phyloP scores from a whole-genome alignment of 176 grass and related monocot genomes.

The Metroxylon sagu region DNA sequence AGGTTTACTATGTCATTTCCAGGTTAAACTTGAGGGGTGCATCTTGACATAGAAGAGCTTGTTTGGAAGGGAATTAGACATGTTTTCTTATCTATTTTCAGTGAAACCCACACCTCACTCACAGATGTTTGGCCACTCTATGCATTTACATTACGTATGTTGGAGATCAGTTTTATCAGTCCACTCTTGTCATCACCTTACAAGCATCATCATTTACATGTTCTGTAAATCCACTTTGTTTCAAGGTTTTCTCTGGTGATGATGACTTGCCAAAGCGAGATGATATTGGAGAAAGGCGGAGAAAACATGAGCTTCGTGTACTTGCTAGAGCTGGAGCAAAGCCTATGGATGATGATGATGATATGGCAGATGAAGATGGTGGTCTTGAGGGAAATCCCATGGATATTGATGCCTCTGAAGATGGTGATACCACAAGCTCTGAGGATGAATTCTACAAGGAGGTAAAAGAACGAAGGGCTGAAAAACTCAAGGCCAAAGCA shows the following conservation, averaged over 20 bases:
- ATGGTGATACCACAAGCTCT: constrained; percentile 30
- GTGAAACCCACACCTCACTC: no score
- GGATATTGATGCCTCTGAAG: constrained; percentile 16
- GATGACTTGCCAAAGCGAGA: constrained; percentile 95
- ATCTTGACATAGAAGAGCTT: no score
- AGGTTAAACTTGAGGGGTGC: no score
- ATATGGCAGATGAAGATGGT: constrained; percentile 26
- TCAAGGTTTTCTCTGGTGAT: constrained; percentile 73
- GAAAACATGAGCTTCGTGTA: constrained; percentile 73
- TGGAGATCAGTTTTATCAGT: no score
- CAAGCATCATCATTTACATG: not conserved
- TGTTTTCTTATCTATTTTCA: no score
- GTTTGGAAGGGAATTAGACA: no score
- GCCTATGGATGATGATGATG: constrained; percentile 30
- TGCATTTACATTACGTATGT: no score
- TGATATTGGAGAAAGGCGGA: constrained; percentile 78
- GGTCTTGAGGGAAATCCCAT: constrained; percentile 13
- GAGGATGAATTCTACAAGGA: constrained; percentile 81
- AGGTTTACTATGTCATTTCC: no score
- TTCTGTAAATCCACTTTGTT: constrained; percentile 1
- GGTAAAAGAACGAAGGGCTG: constrained; percentile 47
- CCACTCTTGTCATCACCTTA: no score
- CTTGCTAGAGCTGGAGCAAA: constrained; percentile 60
- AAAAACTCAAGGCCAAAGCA: constrained; percentile 49
- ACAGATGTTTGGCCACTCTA: no score